Conservation (phyloP, 1,139 yeast species). For the Wickerhamomyces sp. region DNA sequence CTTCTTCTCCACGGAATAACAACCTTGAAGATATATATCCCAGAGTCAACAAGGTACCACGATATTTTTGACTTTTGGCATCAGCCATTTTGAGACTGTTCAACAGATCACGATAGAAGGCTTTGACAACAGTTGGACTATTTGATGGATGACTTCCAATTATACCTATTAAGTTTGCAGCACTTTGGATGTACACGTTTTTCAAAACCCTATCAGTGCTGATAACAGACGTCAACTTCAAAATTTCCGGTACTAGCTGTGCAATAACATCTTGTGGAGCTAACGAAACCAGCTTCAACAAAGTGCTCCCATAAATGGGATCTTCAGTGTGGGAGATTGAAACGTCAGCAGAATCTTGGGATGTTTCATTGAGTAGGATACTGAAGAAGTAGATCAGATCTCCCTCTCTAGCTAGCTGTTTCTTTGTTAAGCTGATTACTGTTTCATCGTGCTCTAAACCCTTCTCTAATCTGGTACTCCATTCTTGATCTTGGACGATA, state of each 20-base stretch:
- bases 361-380: constrained; percentile 35
- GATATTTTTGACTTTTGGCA: constrained; percentile 3
- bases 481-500: constrained; percentile 64
- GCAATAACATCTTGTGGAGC: constrained; percentile 24
- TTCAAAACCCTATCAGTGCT: constrained; percentile 20
- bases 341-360: constrained; percentile 12
- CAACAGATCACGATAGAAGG: constrained; percentile 10
- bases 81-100: constrained; percentile 5
- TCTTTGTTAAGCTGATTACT: constrained; percentile 38
- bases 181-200: constrained; percentile 26
- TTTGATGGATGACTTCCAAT: constrained; percentile 43
- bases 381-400: constrained; percentile 22
- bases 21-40: constrained; percentile 53
- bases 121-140: constrained; percentile 15
- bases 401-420: constrained; percentile 19
- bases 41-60: constrained; percentile 33
- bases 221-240: constrained; percentile 20
- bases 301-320: constrained; percentile 25
- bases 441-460: constrained; percentile 58
- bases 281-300: constrained; percentile 25
- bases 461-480: constrained; percentile 70
- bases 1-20: constrained; percentile 33
- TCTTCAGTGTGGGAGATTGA: constrained; percentile 17
- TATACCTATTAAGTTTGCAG: constrained; percentile 50
- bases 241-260: constrained; percentile 16